These are phyloP conservation scores for Xylariaceae sp. DNA, from an alignment of 2,329 filamentous ascomycete species.

Conservation along the genomic window DNA sequence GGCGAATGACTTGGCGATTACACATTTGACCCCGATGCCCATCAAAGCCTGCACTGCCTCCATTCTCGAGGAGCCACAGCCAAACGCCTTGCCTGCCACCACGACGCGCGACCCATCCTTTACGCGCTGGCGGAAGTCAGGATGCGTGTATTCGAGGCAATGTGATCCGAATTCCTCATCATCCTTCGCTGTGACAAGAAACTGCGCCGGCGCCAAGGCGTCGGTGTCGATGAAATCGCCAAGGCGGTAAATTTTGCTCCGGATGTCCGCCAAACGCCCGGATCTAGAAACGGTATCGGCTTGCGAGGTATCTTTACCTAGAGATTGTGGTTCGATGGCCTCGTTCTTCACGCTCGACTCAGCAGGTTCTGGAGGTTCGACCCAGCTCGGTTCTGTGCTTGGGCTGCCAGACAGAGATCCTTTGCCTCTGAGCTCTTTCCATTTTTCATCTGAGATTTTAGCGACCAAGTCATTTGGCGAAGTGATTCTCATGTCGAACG, in stretches of 20 bases:
- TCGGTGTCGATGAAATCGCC: slow-evolving; percentile 43
- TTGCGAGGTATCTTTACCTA: no score
- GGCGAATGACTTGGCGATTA: slow-evolving; percentile 40
- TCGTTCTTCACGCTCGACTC: no score
- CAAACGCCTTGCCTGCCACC: slow-evolving; percentile 42
- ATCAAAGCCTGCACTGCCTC: slow-evolving; percentile 37
- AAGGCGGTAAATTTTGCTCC: slow-evolving; percentile 33
- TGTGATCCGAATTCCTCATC: slow-evolving; percentile 32
- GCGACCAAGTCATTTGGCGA: slow-evolving; percentile 8
- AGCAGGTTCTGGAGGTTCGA: background rate
- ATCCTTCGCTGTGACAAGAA: slow-evolving; percentile 21
- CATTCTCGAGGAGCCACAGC: slow-evolving; percentile 40
- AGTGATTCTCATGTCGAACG: slow-evolving; percentile 38
- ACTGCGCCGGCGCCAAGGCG: slow-evolving; percentile 36
- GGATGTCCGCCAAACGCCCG: slow-evolving; percentile 15
- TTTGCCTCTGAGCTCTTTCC: background rate
- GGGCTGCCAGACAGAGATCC: background rate
- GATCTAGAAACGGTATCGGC: background rate
- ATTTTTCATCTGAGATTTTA: background rate
- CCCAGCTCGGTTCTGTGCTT: slow-evolving; percentile 2
- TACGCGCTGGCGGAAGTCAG: slow-evolving; percentile 34
- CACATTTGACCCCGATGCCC: slow-evolving; percentile 34
- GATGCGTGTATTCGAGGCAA: slow-evolving; percentile 36
- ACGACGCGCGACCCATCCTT: slow-evolving; percentile 23
- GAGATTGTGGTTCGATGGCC: no score